Conservation (phyloP, 1,139 yeast species). For the Meyerozyma sp. region DNA sequence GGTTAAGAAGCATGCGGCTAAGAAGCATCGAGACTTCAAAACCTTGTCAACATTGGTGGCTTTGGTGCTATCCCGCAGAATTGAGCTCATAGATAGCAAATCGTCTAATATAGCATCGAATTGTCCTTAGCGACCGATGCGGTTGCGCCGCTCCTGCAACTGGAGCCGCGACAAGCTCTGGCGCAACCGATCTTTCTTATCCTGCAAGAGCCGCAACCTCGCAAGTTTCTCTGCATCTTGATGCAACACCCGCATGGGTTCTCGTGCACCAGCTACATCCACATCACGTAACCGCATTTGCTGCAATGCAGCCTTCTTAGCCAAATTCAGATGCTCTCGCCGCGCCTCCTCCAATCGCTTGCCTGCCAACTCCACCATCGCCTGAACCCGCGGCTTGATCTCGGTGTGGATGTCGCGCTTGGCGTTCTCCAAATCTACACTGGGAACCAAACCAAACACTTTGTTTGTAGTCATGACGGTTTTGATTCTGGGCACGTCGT, state of each 20-base stretch:
- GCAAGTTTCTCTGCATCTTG: constrained; percentile 21
- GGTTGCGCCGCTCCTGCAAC: constrained; percentile 10
- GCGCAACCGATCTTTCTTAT: constrained; percentile 34
- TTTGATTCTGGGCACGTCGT: constrained; percentile 29
- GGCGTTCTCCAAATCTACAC: constrained; percentile 35
- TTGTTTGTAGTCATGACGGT: constrained; percentile 29
- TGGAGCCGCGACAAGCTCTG: constrained; percentile 22
- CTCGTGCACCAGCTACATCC: constrained; percentile 6
- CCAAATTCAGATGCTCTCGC: constrained; percentile 21
- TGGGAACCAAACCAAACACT: constrained; percentile 40
- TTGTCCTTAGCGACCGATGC: background rate
- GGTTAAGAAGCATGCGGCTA: no score
- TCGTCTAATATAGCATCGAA: background rate
- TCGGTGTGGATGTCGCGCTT: constrained; percentile 24
- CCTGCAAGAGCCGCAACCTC: constrained; percentile 27
- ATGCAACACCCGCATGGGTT: constrained; percentile 7
- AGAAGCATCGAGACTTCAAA: background rate
- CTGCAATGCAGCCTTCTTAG: constrained; percentile 29
- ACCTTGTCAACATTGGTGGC: no score
- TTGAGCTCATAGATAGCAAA: no score
- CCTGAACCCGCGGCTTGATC: constrained; percentile 26
- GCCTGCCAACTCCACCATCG: constrained; percentile 9
- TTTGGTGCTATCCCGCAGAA: no score
- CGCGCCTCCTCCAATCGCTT: constrained; percentile 14
- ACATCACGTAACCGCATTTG: constrained; percentile 27